These are phyloP conservation scores for Cyclocybe cylindracea DNA, from an alignment of 768 basidiomycete species.

Conservation along the genomic window DNA sequence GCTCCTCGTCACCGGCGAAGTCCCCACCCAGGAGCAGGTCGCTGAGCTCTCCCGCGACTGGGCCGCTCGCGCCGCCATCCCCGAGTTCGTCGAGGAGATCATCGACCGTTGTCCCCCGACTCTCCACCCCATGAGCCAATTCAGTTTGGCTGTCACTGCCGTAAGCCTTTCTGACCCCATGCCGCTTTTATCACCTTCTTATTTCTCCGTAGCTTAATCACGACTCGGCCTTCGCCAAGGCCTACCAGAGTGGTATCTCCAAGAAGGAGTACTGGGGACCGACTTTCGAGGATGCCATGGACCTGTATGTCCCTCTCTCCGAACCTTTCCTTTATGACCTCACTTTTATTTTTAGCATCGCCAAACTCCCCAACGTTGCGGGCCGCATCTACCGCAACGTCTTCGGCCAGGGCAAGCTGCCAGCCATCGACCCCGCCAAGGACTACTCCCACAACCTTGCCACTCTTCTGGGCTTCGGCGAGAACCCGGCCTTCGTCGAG, in stretches of 20 bases:
- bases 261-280: conserved; percentile 99
- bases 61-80: conserved; percentile 90
- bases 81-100: conserved; percentile 95
- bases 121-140: conserved; percentile 98
- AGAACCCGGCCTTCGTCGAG: conserved; percentile 87
- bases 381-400: conserved; percentile 90
- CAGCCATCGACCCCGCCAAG: conserved; percentile 78
- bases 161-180: conserved; percentile 38
- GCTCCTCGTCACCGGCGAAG: conserved; percentile 92
- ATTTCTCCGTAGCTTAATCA: conserved; percentile 69
- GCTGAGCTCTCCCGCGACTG: conserved; percentile 86
- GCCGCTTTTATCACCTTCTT: not conserved
- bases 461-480: conserved; percentile 88
- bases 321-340: conserved; percentile 1
- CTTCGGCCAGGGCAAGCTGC: conserved; percentile 85
- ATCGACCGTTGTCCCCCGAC: conserved; percentile 92
- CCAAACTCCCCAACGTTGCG: conserved; percentile 95
- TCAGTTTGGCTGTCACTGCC: conserved; percentile 94
- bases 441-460: conserved; percentile 92
- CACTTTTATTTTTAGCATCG: conserved; percentile 58
- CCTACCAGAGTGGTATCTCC: conserved; percentile 87
- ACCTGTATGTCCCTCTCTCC: conserved; percentile 50
- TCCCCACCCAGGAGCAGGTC: conserved; percentile 91
- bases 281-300: conserved; percentile 88
- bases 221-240: conserved; percentile 94